Base-by-base conservation (phyloP, 805 yeast species). In the Metschnikowia orientalis region DNA sequence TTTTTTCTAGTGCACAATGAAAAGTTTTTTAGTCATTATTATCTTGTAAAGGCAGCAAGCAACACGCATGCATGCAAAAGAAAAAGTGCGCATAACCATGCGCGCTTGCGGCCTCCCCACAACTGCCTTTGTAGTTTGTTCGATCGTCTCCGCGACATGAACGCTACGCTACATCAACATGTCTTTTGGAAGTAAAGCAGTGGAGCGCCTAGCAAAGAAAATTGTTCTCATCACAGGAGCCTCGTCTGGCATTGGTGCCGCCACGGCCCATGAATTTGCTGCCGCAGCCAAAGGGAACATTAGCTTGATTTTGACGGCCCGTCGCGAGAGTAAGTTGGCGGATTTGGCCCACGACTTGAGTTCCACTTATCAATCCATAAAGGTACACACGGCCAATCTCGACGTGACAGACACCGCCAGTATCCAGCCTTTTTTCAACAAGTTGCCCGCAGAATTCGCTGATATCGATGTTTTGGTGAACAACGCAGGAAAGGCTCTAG, bases 231-330 rank as follows among this genome's bases (percentile, higher is more conserved):
- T 63, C 28, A 63, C 97, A n/a, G 97, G 97, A 42, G 97, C 97
- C 6, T 85, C 95, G 16, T 79, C 95, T 10, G 97, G 97, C 35
- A 90, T 90, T 50, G 98, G 97, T 8, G 77, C 77, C 45, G 92
- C 95, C 34, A 88, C 96, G 8, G 97, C 97, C 10, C 59, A 71
- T 28, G 95, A 89, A 55, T 78, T 86, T 45, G 92, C 95, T 26
- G 77, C 67, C 14, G 66, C 67, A 13, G 53, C 67, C 23, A 53
- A 59, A 34, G 69, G 69, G 12, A 46, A 59, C 21, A 52, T 62
- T 38, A 58, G 47, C 41, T 52, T 63, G 37, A 51, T 63, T 21
- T 52, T 63, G 40, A 57, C 67, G 5, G 69, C 69, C 7, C 55
- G 69, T 43, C 53, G 69, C 45, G 54, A 51, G 32, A 58, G 53